Percentiles rank a stretch among this genome's conserved stretches.
phyloP scores from a whole-genome alignment of 257 asterid species.

The Echites panduratus region DNA sequence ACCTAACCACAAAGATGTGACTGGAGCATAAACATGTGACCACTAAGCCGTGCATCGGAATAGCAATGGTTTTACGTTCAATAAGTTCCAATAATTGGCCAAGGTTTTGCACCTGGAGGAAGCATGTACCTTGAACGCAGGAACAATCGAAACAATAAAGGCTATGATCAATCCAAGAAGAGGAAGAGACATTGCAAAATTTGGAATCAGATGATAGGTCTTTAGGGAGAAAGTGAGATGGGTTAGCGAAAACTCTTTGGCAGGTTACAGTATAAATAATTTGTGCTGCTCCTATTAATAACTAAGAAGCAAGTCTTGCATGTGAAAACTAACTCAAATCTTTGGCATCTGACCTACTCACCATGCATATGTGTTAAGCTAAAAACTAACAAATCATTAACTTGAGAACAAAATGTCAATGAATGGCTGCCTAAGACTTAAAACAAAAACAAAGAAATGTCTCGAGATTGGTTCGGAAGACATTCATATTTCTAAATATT shows the following conservation, averaged over 20 bases:
- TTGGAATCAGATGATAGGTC: background rate
- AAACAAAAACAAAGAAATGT: no score
- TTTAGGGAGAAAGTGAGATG: background rate
- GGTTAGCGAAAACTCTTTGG: background rate
- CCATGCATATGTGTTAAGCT: no score
- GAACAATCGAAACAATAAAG: background rate
- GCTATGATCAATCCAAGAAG: background rate
- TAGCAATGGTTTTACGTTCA: background rate
- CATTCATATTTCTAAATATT: no score
- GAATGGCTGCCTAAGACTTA: no score
- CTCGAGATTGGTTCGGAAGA: no score
- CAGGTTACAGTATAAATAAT: no score
- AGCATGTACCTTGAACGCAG: background rate
- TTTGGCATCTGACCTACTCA: no score
- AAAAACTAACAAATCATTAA: no score
- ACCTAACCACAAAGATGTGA: background rate
- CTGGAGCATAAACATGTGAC: background rate
- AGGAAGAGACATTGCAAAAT: background rate
- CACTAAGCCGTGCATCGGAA: background rate
- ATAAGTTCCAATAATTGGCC: constrained; percentile 1
- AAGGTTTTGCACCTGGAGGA: constrained; percentile 7
- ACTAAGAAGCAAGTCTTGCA: no score
- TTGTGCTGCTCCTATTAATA: no score
- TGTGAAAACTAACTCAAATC: no score
- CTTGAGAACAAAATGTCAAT: no score